A percentile compares a stretch with the other conserved stretches of the same genome.
Conservation (phyloP, 192 early-diverging fungal species). For the Backusella circina region DNA sequence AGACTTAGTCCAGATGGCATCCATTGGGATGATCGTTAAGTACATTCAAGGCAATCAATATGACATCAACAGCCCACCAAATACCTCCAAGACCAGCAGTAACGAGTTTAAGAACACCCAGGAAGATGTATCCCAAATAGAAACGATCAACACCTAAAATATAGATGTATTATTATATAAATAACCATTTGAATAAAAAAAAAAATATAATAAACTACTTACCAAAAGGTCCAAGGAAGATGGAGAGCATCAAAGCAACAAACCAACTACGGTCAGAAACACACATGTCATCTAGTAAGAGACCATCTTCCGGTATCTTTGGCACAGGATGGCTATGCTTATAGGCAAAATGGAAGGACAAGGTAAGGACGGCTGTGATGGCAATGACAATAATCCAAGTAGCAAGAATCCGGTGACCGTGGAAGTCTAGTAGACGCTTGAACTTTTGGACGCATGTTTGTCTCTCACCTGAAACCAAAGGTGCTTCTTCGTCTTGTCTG, state of each 20-base stretch:
- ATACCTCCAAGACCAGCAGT: constrained; percentile 48
- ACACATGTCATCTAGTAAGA: constrained; percentile 17
- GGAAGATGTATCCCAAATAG: constrained; percentile 49
- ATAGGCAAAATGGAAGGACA: constrained; percentile 21
- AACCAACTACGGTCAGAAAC: constrained; percentile 47
- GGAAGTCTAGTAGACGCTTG: constrained; percentile 21
- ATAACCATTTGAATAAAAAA: background rate
- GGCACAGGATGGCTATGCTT: background rate
- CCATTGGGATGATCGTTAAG: constrained; percentile 27
- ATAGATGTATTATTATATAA: background rate
- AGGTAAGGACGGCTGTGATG: constrained; percentile 21
- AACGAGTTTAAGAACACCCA: constrained; percentile 42
- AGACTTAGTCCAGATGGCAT: constrained; percentile 15
- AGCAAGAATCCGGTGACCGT: constrained; percentile 25
- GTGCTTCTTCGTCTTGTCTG: constrained; percentile 28
- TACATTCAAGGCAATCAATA: constrained; percentile 27
- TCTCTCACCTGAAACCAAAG: constrained; percentile 7
- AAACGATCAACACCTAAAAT: constrained; percentile 44
- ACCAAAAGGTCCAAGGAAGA: constrained; percentile 53
- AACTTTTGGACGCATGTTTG: constrained; percentile 12
- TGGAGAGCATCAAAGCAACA: constrained; percentile 42
- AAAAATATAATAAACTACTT: background rate
- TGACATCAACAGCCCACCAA: constrained; percentile 41
- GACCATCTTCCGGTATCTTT: constrained; percentile 6
- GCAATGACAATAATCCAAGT: constrained; percentile 28